phyloP scores from a whole-genome alignment of 2,329 filamentous ascomycete species.

The Aspergillus candidus region DNA sequence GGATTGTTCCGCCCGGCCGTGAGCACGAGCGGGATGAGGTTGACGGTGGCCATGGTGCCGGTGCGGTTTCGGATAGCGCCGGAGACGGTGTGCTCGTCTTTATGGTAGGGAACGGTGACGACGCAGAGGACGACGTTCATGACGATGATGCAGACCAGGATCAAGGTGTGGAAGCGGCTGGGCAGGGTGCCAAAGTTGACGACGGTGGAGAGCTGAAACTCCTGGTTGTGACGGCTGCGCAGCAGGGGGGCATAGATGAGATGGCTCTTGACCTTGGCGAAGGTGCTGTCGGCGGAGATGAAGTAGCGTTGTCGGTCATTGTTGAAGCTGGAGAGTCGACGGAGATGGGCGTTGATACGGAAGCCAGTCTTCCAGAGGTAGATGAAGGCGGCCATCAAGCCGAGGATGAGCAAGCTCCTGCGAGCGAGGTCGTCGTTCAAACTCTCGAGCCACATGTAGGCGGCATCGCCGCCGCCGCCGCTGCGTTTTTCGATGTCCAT shows the following conservation, averaged over 20 bases:
- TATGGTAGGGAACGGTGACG: slow-evolving; percentile 38
- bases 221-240: slow-evolving; percentile 39
- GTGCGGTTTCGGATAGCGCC: slow-evolving; percentile 40
- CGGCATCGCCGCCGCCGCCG: slow-evolving; percentile 7
- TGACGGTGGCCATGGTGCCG: slow-evolving; percentile 38
- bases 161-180: slow-evolving; percentile 41
- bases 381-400: slow-evolving; percentile 56
- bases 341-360: slow-evolving; percentile 60
- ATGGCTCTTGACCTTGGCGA: slow-evolving; percentile 62
- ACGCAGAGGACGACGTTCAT: slow-evolving; percentile 49
- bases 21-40: slow-evolving; percentile 39
- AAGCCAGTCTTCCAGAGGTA: slow-evolving; percentile 61
- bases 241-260: slow-evolving; percentile 49
- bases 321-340: slow-evolving; percentile 67
- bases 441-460: slow-evolving; percentile 22
- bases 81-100: slow-evolving; percentile 27
- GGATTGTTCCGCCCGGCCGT: slow-evolving; percentile 41
- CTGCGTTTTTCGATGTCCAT: slow-evolving; percentile 23
- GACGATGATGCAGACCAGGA: slow-evolving; percentile 36
- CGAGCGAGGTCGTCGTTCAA: slow-evolving; percentile 53
- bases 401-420: slow-evolving; percentile 60
- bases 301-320: slow-evolving; percentile 79
- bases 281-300: slow-evolving; percentile 51
- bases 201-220: slow-evolving; percentile 39
- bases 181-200: slow-evolving; percentile 43